Evolutionary conservation across 179 eudicot genomes (phyloP).

Genomic region (Vitellaria paradoxa): DNA sequence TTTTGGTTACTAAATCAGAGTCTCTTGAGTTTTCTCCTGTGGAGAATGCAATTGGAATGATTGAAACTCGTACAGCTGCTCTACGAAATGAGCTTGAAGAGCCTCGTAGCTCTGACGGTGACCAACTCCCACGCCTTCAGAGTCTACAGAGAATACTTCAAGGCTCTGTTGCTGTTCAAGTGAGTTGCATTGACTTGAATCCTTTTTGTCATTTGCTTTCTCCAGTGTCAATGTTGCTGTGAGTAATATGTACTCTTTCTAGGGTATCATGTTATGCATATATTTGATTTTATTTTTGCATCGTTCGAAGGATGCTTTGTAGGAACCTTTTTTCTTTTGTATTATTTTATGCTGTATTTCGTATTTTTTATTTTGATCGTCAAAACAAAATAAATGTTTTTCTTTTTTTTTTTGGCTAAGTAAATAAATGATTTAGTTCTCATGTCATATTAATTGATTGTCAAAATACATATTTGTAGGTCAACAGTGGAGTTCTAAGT

Average conservation of each 20-base stretch:
- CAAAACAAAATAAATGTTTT: neutral
- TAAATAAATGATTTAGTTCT: too few species aligned
- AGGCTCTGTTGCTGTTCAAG: conserved; percentile 99
- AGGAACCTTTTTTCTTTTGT: neutral
- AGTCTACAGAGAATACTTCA: conserved; percentile 98
- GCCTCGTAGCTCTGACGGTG: conserved; percentile 99
- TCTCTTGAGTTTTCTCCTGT: conserved; percentile 99
- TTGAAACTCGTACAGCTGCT: conserved; percentile 96
- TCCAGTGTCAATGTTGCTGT: neutral
- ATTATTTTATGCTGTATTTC: neutral
- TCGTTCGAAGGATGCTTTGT: neutral
- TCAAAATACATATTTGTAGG: conserved; percentile 38
- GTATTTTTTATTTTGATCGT: neutral
- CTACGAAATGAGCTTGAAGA: conserved; percentile 96
- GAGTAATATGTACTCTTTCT: neutral
- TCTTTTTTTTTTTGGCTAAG: neutral
- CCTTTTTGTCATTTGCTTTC: neutral
- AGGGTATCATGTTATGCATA: neutral
- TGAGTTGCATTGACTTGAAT: conserved; percentile 34
- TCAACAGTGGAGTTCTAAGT: conserved; percentile 96
- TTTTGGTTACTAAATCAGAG: conserved; percentile 81
- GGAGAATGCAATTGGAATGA: conserved; percentile 99
- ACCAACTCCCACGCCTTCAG: conserved; percentile 98
- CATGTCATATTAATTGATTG: neutral
- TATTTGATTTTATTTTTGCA: conserved; percentile 1